These are phyloP conservation scores for Paratinospora sagittata DNA, from an alignment of 164 flowering plant genomes.

Conservation along the genomic window DNA sequence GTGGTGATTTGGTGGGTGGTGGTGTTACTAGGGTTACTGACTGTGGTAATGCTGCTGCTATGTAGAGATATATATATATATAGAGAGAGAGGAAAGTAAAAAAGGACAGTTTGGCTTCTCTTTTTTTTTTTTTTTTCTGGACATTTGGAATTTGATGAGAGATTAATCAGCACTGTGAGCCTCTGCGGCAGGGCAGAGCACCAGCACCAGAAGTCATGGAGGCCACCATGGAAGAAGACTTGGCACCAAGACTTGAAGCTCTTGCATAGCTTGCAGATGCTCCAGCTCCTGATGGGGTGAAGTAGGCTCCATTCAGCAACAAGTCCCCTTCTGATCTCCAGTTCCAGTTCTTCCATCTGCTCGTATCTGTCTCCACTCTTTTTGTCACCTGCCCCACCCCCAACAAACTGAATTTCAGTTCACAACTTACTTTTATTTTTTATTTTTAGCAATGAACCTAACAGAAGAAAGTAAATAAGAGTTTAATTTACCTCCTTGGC, in stretches of 20 bases:
- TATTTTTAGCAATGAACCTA: too few relatives aligned
- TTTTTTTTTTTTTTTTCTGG: conserved; percentile 1
- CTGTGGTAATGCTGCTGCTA: background rate
- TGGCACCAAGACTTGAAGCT: conserved; percentile 92
- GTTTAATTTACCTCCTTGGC: conserved; percentile 23
- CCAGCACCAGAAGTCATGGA: conserved; percentile 81
- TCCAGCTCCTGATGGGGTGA: conserved; percentile 85
- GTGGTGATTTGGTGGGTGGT: background rate
- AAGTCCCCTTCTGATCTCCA: too few relatives aligned
- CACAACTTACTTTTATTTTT: background rate
- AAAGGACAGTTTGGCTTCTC: background rate
- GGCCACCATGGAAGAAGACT: conserved; percentile 83
- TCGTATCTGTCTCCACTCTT: conserved; percentile 56
- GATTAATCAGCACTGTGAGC: conserved; percentile 47
- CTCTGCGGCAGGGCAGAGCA: conserved; percentile 63
- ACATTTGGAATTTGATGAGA: conserved; percentile 7
- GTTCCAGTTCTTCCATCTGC: conserved; percentile 56
- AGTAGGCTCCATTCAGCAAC: conserved; percentile 85
- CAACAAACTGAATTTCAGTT: conserved; percentile 1
- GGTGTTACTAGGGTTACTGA: conserved; percentile 2
- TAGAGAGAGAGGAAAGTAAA: conserved; percentile 10
- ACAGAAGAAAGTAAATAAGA: too few relatives aligned
- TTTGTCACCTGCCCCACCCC: conserved; percentile 64
- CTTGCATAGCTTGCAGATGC: conserved; percentile 84
- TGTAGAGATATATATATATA: background rate